Percentiles rank a stretch among this genome's conserved stretches.
phyloP scores from a whole-genome alignment of 345 rosid genomes.

The Reutealis trisperma region DNA sequence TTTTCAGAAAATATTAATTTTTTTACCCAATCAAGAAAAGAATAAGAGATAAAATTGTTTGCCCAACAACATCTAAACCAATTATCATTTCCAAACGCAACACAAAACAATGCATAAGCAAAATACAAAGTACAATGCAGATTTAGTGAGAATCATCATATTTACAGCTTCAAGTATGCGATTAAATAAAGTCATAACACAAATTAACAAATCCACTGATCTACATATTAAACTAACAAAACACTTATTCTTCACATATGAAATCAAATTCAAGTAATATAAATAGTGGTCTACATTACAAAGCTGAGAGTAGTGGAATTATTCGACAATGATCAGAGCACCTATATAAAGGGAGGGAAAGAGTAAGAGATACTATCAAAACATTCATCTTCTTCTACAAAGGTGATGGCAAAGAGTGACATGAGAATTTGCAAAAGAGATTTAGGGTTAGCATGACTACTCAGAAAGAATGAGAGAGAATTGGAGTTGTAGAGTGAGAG shows the following conservation, averaged over 20 bases:
- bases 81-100: background rate
- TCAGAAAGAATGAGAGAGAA: background rate
- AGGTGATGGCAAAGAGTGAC: conserved; percentile 44
- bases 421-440: conserved; percentile 33
- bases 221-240: background rate
- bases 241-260: conserved; percentile 6
- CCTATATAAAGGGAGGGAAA: background rate
- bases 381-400: conserved; percentile 70
- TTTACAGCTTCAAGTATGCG: conserved; percentile 4
- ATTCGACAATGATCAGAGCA: background rate
- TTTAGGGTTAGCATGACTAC: background rate
- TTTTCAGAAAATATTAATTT: no score
- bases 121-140: background rate
- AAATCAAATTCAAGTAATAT: background rate
- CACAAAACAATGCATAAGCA: background rate
- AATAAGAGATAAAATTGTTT: no score
- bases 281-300: background rate
- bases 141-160: conserved; percentile 17
- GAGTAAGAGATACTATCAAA: conserved; percentile 63
- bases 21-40: no score
- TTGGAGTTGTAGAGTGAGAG: background rate
- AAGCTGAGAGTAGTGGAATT: background rate
- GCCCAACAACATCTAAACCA: no score
- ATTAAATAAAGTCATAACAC: background rate
- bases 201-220: conserved; percentile 23